phyloP scores from a whole-genome alignment of 2,329 filamentous ascomycete genomes.

The Aspergillus floridensis region DNA sequence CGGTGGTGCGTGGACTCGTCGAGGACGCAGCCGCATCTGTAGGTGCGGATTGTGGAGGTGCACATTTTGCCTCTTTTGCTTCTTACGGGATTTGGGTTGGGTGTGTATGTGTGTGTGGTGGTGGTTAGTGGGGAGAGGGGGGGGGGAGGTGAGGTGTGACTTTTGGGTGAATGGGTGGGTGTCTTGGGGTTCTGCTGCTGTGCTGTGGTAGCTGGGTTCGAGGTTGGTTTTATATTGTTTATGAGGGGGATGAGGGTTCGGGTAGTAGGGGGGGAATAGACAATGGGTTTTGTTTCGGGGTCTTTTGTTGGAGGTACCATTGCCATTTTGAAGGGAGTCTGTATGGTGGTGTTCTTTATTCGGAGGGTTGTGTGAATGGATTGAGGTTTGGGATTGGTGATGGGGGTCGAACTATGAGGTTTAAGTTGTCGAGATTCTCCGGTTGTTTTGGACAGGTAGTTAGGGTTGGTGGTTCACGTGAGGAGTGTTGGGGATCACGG shows the following conservation, averaged over 20 bases:
- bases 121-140: no score
- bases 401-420: no score
- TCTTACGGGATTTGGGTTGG: no score
- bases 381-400: no score
- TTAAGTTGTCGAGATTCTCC: no score
- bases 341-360: neutral
- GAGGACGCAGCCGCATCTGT: neutral
- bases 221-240: neutral
- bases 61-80: neutral
- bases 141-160: no score
- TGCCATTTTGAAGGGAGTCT: no score
- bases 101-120: neutral
- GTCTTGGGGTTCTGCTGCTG: no score
- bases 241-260: neutral
- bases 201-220: no score
- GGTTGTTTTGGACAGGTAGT: neutral
- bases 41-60: neutral
- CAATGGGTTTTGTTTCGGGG: neutral
- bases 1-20: no score
- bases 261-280: neutral
- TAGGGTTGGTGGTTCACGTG: conserved; percentile 7
- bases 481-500: neutral
- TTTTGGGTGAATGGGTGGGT: no score
- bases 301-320: neutral
- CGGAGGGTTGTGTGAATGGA: no score